These are phyloP conservation scores for Penstemon barbatus DNA, from an alignment of 257 asterid species.

Conservation along the genomic window DNA sequence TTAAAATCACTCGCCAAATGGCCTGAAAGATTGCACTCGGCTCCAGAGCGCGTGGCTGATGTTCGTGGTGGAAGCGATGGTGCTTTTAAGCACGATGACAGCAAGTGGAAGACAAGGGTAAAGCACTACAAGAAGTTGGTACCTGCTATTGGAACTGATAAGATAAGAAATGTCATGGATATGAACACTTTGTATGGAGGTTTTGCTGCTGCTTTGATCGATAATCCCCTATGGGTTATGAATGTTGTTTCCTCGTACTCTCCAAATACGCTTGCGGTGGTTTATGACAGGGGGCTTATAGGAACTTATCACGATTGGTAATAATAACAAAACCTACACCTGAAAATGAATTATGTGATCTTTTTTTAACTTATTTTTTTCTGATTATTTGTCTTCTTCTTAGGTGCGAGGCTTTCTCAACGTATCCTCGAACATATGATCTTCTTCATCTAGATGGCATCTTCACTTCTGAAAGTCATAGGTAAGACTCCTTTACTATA, in stretches of 20 bases:
- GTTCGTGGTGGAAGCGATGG: conserved; percentile 83
- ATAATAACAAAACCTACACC: not conserved
- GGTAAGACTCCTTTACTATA: conserved; percentile 41
- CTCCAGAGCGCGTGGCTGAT: conserved; percentile 81
- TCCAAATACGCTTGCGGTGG: conserved; percentile 81
- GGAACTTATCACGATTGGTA: conserved; percentile 98
- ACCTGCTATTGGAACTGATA: conserved; percentile 75
- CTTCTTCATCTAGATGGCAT: conserved; percentile 87
- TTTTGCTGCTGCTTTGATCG: conserved; percentile 78
- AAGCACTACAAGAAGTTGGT: conserved; percentile 89
- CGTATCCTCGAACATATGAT: conserved; percentile 95
- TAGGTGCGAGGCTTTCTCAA: conserved; percentile 98
- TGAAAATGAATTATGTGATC: not conserved
- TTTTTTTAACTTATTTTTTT: not conserved
- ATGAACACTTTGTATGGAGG: conserved; percentile 95
- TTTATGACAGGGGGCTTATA: conserved; percentile 89
- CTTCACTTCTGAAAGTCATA: conserved; percentile 86
- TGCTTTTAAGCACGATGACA: conserved; percentile 79
- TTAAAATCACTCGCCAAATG: conserved; percentile 76
- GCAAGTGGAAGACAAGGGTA: conserved; percentile 74
- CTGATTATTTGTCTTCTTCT: conserved; percentile 20
- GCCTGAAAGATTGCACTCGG: conserved; percentile 70
- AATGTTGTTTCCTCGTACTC: conserved; percentile 83
- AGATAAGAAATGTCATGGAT: conserved; percentile 92
- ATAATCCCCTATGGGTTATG: conserved; percentile 91